Evolutionary conservation across 1,284 basidiomycete genomes (phyloP).

Genomic region (Pulveroboletus ridleyi): DNA sequence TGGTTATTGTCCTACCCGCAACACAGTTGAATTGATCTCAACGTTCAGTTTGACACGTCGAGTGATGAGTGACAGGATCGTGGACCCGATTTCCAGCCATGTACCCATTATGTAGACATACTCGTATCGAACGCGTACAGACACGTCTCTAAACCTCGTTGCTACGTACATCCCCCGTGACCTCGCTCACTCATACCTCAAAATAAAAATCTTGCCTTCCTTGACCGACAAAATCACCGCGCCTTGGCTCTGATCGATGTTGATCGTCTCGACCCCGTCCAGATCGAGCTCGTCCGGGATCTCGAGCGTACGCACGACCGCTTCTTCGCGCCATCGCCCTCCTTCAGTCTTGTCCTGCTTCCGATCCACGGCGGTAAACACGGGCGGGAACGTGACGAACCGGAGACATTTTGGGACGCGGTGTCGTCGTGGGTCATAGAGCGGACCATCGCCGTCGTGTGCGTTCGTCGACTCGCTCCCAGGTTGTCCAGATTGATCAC

Average conservation of each 20-base stretch:
- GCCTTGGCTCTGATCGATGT: conserved; percentile 78
- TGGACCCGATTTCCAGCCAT: too few species aligned
- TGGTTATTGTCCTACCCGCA: too few species aligned
- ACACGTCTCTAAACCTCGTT: too few species aligned
- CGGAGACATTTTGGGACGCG: conserved; percentile 58
- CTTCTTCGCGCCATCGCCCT: conserved; percentile 40
- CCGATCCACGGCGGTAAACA: conserved; percentile 43
- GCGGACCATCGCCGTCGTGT: conserved; percentile 30
- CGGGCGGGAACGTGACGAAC: conserved; percentile 74
- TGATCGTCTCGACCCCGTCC: conserved; percentile 72
- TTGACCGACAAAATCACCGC: conserved; percentile 73
- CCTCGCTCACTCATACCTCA: conserved; percentile 63
- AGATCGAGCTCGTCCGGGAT: conserved; percentile 69
- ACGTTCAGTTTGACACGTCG: too few species aligned
- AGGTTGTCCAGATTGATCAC: not conserved
- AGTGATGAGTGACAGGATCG: too few species aligned
- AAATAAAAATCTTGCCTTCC: conserved; percentile 73
- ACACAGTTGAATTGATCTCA: too few species aligned
- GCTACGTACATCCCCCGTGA: too few species aligned
- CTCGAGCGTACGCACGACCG: conserved; percentile 63
- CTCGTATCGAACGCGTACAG: too few species aligned
- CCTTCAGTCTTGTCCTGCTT: conserved; percentile 27
- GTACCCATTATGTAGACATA: too few species aligned
- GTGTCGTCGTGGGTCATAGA: conserved; percentile 35
- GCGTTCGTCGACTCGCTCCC: conserved; percentile 23